Evolutionary conservation across 805 yeast genomes (phyloP).

Genomic region (Clavispora phyllophila): DNA sequence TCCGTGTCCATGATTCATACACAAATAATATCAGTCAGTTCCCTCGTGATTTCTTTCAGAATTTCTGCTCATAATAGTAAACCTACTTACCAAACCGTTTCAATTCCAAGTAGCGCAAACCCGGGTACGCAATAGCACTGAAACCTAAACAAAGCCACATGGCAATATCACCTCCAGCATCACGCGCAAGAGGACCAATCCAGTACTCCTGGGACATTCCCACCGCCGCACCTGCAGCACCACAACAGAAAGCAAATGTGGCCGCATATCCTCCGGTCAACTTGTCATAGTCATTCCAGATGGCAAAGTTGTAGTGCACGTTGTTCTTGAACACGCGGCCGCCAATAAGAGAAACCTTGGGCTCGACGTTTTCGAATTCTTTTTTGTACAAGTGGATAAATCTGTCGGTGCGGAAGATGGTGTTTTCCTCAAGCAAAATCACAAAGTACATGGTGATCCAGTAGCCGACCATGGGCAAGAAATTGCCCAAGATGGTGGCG

Average conservation of each 20-base stretch:
- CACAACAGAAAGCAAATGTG: constrained; percentile 55
- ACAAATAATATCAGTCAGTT: too few relatives aligned
- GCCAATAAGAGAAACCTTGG: constrained; percentile 6
- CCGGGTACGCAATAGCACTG: constrained; percentile 59
- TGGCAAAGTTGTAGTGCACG: constrained; percentile 18
- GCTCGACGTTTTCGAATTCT: constrained; percentile 12
- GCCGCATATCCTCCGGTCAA: constrained; percentile 75
- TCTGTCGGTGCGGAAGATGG: constrained; percentile 55
- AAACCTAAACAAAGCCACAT: constrained; percentile 75
- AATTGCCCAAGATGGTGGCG: constrained; percentile 68
- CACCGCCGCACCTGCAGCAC: constrained; percentile 76
- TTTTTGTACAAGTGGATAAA: constrained; percentile 27
- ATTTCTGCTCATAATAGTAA: too few relatives aligned
- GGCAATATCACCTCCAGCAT: constrained; percentile 65
- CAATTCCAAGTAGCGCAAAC: constrained; percentile 60
- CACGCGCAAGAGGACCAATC: constrained; percentile 66
- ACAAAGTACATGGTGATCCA: constrained; percentile 82
- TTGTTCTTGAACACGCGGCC: constrained; percentile 1
- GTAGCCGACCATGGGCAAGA: constrained; percentile 87
- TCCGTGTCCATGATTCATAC: too few relatives aligned
- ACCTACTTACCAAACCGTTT: constrained; percentile 33
- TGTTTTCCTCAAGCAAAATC: constrained; percentile 67
- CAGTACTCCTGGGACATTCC: constrained; percentile 89
- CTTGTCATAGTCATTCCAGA: constrained; percentile 60
- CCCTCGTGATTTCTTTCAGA: too few relatives aligned